These are phyloP conservation scores for Cutaneotrichosporon sp. DNA, from an alignment of 1,284 basidiomycete species.

Conservation along the genomic window DNA sequence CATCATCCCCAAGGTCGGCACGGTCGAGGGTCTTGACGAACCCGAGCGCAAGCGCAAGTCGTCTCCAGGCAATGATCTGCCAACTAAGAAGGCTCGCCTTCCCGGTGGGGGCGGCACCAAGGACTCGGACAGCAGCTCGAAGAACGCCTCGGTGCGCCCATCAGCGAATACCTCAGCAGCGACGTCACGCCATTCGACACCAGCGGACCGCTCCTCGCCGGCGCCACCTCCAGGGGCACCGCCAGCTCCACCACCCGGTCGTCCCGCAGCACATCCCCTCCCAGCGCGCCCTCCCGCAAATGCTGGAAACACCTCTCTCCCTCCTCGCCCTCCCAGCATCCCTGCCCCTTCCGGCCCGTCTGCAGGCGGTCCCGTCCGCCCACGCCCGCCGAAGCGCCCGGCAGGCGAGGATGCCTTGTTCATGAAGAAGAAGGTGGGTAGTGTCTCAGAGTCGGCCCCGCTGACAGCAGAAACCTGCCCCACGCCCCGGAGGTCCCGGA, in stretches of 20 bases:
- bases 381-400: conserved; percentile 24
- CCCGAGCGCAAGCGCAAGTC: conserved; percentile 5
- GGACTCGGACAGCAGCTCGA: neutral
- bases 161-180: neutral
- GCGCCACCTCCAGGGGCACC: neutral
- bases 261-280: neutral
- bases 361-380: conserved; percentile 7
- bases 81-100: conserved; percentile 15
- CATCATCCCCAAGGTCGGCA: conserved; percentile 10
- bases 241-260: neutral
- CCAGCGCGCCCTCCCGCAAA: neutral
- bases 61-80: neutral
- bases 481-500: neutral
- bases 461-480: conserved; percentile 23
- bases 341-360: neutral
- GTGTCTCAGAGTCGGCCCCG: conserved; percentile 1
- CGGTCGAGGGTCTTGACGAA: neutral
- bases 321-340: neutral
- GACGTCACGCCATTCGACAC: neutral
- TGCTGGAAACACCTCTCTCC: neutral
- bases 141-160: neutral
- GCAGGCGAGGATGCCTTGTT: conserved; percentile 44
- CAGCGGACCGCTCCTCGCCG: conserved; percentile 3
- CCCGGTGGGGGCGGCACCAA: neutral
- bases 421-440: conserved; percentile 51